Evolutionary conservation across 2,329 filamentous ascomycete species (phyloP), one percentile per base, ranked within the genome.

Genomic region (Decorospora gaudefroyi): DNA sequence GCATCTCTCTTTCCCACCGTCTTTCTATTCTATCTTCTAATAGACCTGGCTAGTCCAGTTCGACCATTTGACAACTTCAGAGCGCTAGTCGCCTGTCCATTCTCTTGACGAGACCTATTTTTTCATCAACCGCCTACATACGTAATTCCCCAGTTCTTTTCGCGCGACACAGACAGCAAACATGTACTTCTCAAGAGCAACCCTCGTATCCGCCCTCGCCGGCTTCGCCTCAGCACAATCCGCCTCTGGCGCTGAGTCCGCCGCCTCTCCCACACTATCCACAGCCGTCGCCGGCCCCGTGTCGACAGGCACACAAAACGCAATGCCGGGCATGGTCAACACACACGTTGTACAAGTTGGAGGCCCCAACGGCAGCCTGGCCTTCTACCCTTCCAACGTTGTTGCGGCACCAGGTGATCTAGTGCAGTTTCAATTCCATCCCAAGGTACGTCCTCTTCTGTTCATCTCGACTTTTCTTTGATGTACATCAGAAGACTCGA

Each of bases 341-440:
- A 74, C 63, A 6, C 83, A 87, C 59, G 80, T 85, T 46, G 81
- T 90, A 42, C 79, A 81, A 51, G 87, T 90, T 44, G 71, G 76
- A 51, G 80, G 80, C 62, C 75, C 78, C 57, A 68, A 74, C 46
- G 65, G 70, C 11, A 74, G 73, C 32, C 72, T 87, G 44, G 78
- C 73, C 49, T 91, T 83, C 76, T 81, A 73, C 51, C 88, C 88
- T 27, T 76, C 86, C 57, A 83, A 78, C 61, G 68, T 92, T 65
- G 76, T 74, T 51, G 87, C 84, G 21, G 67, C 72, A n/a, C 71
- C 76, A 2, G 87, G 88, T 53, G 77, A 77, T 49, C 68, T 74
- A 32, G 68, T 81, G 33, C 75, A 78, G 54, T 80, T 80, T 65
- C 75, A 78, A 54, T 81, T 79, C 63, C 72, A 73, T 42, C 70